phyloP scores from a whole-genome alignment of 495 filamentous ascomycete genomes.

The Stereocaulon alpinum region DNA sequence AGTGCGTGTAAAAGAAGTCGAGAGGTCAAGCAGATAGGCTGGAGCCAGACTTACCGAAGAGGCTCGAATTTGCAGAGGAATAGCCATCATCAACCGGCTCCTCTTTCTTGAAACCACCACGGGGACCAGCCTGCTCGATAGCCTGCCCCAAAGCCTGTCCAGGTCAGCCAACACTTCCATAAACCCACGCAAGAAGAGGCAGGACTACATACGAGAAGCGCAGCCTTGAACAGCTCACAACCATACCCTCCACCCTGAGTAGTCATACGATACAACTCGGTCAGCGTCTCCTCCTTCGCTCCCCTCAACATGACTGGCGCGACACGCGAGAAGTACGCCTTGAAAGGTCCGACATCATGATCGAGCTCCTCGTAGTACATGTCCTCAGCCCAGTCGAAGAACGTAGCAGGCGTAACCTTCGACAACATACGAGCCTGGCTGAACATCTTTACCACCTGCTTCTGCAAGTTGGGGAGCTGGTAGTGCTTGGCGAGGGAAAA shows the following conservation, averaged over 20 bases:
- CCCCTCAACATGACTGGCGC: conserved; percentile 8
- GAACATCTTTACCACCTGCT: conserved; percentile 2
- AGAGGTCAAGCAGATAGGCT: neutral
- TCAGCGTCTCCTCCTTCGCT: neutral
- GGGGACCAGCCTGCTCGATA: neutral
- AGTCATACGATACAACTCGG: neutral
- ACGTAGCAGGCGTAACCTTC: neutral
- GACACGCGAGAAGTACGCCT: conserved; percentile 6
- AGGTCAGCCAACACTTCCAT: too few species aligned
- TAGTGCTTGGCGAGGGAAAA: conserved; percentile 13
- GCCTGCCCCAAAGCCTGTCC: neutral
- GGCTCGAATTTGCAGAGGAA: neutral
- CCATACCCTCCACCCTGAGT: conserved; percentile 8
- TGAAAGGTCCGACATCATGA: conserved; percentile 11
- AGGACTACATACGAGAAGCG: conserved; percentile 2
- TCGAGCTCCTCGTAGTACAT: conserved; percentile 16
- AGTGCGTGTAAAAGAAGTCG: neutral
- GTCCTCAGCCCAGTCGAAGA: conserved; percentile 19
- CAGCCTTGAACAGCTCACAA: conserved; percentile 9
- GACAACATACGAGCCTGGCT: neutral
- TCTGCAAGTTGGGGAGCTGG: conserved; percentile 10
- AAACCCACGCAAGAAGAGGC: neutral
- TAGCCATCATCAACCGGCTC: neutral
- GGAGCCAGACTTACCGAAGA: neutral
- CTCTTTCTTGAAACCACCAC: neutral